Evolutionary conservation across 129 eudicot genomes (phyloP).

Genomic region (Heracleum sosnowskyi): DNA sequence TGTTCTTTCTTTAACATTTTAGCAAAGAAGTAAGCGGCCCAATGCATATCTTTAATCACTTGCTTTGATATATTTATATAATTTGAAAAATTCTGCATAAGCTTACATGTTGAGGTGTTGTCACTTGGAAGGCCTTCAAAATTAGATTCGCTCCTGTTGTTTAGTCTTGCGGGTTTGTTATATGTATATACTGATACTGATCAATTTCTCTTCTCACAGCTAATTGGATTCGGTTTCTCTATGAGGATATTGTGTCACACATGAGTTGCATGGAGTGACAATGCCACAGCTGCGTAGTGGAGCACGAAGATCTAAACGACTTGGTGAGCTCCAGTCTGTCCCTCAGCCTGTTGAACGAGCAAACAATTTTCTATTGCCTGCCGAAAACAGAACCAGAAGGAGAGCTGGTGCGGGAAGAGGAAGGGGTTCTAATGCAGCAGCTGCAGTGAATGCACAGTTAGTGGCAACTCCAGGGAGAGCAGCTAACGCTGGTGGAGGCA

Average conservation of each 20-base stretch:
- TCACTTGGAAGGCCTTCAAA: neutral
- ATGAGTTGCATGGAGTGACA: slow-evolving; percentile 87
- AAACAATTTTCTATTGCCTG: slow-evolving; percentile 43
- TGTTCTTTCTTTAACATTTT: neutral
- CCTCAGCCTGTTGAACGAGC: slow-evolving; percentile 54
- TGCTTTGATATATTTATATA: neutral
- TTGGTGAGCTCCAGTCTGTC: slow-evolving; percentile 88
- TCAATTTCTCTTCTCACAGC: neutral
- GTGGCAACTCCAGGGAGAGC: slow-evolving; percentile 51
- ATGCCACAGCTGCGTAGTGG: slow-evolving; percentile 99
- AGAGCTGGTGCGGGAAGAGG: slow-evolving; percentile 87
- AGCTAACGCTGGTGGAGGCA: slow-evolving; percentile 73
- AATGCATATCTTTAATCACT: neutral
- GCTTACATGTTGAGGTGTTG: neutral
- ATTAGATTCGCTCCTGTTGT: no score
- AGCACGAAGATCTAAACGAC: slow-evolving; percentile 97
- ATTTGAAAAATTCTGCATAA: no score
- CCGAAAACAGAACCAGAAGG: slow-evolving; percentile 64
- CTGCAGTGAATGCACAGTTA: slow-evolving; percentile 36
- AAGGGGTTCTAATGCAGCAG: slow-evolving; percentile 77
- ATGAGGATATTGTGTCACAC: slow-evolving; percentile 33
- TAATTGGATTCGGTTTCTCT: neutral
- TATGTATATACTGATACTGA: neutral
- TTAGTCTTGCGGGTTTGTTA: no score
- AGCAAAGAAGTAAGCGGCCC: neutral